These are phyloP conservation scores for Tetrapisispora taiwanensis DNA, from an alignment of 805 yeast genomes.

Conservation along the genomic window DNA sequence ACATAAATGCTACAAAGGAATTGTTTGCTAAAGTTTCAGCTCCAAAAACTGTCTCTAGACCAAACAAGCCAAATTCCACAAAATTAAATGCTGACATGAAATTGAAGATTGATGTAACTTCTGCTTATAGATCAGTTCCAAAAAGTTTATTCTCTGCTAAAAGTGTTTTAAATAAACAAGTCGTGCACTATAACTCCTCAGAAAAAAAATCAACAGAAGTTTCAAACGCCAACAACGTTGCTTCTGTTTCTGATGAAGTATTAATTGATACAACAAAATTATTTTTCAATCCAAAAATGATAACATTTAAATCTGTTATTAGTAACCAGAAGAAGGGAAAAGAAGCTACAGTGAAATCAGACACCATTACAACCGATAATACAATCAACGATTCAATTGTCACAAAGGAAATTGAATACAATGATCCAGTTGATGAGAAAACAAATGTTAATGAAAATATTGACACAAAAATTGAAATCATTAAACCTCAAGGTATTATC, in stretches of 20 bases:
- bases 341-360: background rate
- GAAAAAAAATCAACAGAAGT: background rate
- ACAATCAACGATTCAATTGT: background rate
- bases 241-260: slow-evolving; percentile 6
- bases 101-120: slow-evolving; percentile 49
- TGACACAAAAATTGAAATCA: background rate
- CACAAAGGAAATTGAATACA: background rate
- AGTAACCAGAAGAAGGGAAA: slow-evolving; percentile 14
- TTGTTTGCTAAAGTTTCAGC: slow-evolving; percentile 33
- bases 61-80: slow-evolving; percentile 37
- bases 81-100: slow-evolving; percentile 40
- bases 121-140: slow-evolving; percentile 58
- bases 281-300: slow-evolving; percentile 26
- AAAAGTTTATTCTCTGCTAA: slow-evolving; percentile 39
- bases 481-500: slow-evolving; percentile 13
- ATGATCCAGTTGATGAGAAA: background rate
- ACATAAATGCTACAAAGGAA: background rate
- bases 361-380: background rate
- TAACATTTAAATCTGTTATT: slow-evolving; percentile 21
- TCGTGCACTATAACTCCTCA: background rate
- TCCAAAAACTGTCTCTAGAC: slow-evolving; percentile 28
- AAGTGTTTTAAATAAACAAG: background rate
- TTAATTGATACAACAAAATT: slow-evolving; percentile 4
- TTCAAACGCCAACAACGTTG: background rate
- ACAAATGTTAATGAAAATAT: background rate